Percentiles rank a stretch among this genome's conserved stretches.
Conservation (phyloP, 192 early-diverging fungal genomes). For the Lunasporangiospora selenospora region DNA sequence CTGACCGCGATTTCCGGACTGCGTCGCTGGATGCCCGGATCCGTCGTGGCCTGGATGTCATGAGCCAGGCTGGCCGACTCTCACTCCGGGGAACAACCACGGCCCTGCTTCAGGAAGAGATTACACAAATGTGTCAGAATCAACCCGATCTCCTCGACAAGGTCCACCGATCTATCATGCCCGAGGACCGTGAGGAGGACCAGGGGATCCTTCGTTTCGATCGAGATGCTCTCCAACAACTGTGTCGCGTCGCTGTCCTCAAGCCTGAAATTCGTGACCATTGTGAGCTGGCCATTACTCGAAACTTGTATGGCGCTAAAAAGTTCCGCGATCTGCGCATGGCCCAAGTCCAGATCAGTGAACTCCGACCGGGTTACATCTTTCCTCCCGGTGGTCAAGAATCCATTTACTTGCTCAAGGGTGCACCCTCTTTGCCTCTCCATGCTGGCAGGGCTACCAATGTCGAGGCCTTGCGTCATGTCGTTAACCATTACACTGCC, state of each 20-base stretch:
- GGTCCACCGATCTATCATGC: slow-evolving; percentile 25
- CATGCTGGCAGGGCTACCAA: slow-evolving; percentile 44
- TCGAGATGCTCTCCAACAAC: slow-evolving; percentile 33
- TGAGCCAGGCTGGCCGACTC: slow-evolving; percentile 41
- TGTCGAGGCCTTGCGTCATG: slow-evolving; percentile 44
- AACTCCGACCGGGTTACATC: slow-evolving; percentile 32
- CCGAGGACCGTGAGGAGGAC: slow-evolving; percentile 40
- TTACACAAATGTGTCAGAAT: slow-evolving; percentile 39
- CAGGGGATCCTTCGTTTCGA: slow-evolving; percentile 44
- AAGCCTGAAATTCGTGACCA: slow-evolving; percentile 46
- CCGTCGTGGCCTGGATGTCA: slow-evolving; percentile 40
- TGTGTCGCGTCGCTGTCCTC: slow-evolving; percentile 37
- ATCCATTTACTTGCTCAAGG: slow-evolving; percentile 46
- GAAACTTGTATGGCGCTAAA: slow-evolving; percentile 42
- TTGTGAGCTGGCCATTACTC: slow-evolving; percentile 44
- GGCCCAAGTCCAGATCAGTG: slow-evolving; percentile 22
- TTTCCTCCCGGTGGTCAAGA: slow-evolving; percentile 48
- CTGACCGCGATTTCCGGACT: slow-evolving; percentile 45
- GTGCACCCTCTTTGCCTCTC: slow-evolving; percentile 37
- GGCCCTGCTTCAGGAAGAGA: slow-evolving; percentile 38
- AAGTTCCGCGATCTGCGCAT: slow-evolving; percentile 48
- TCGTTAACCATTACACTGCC: slow-evolving; percentile 35
- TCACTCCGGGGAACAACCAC: slow-evolving; percentile 36
- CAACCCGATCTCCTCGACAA: slow-evolving; percentile 43
- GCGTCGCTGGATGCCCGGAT: slow-evolving; percentile 32